A percentile compares a stretch with the other conserved stretches of the same genome.
Evolutionary conservation across 139 green algal genomes (phyloP).

Genomic region (Eudorina sp.): DNA sequence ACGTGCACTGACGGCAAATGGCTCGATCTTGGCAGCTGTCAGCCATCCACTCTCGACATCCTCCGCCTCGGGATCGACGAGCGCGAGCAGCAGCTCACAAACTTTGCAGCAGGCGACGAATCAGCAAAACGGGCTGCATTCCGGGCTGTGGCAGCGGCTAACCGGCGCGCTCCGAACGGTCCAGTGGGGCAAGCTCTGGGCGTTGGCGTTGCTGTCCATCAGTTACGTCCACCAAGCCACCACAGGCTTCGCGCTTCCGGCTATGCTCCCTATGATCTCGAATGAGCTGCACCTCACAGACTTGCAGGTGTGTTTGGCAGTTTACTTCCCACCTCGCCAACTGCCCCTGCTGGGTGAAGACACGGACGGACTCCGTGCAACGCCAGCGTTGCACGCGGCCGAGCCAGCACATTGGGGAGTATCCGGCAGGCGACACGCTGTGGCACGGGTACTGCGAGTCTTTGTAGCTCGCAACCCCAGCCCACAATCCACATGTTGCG

Average conservation of each 20-base stretch:
- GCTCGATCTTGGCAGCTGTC: neutral
- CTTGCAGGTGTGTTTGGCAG: conserved; percentile 45
- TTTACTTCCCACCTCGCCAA: too few relatives aligned
- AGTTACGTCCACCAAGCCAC: conserved; percentile 90
- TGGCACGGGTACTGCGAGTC: too few relatives aligned
- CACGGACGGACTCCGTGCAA: too few relatives aligned
- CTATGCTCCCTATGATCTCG: conserved; percentile 86
- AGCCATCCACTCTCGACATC: neutral
- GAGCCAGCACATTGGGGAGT: too few relatives aligned
- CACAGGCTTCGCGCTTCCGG: conserved; percentile 82
- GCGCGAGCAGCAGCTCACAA: neutral
- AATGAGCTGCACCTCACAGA: conserved; percentile 82
- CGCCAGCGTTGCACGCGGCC: too few relatives aligned
- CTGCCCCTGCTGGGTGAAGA: too few relatives aligned
- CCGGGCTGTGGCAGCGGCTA: neutral
- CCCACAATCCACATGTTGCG: too few relatives aligned
- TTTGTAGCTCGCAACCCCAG: too few relatives aligned
- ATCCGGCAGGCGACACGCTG: too few relatives aligned
- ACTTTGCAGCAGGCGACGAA: neutral
- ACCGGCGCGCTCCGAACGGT: neutral
- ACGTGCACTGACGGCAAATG: too few relatives aligned
- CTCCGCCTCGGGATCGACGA: neutral
- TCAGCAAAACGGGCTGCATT: too few relatives aligned
- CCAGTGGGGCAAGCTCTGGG: conserved; percentile 75
- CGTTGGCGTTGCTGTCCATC: conserved; percentile 77